Conservation (phyloP, 2,329 filamentous ascomycete species). For the Diaporthe australafricana region DNA sequence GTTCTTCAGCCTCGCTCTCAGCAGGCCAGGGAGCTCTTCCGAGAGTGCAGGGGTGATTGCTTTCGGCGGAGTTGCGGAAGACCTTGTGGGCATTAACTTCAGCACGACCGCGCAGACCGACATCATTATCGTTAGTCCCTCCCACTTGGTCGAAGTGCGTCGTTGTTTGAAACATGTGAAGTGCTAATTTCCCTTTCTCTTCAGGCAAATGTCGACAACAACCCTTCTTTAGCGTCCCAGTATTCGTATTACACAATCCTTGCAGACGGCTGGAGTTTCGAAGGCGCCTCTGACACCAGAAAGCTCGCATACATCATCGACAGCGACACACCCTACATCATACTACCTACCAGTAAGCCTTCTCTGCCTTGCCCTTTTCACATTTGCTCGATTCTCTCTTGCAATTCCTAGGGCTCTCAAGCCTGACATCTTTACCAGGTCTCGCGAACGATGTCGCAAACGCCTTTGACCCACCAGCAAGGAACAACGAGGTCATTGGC, state of each 20-base stretch:
- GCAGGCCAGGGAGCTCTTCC: constrained; percentile 53
- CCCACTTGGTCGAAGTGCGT: no score
- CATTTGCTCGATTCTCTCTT: constrained; percentile 8
- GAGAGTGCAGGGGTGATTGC: constrained; percentile 53
- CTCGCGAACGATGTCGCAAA: constrained; percentile 60
- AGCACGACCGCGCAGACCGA: constrained; percentile 50
- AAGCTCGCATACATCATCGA: constrained; percentile 64
- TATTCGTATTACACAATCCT: constrained; percentile 67
- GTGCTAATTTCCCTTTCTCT: constrained; percentile 20
- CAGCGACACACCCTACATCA: constrained; percentile 63
- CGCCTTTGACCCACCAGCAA: constrained; percentile 58
- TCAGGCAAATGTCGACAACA: constrained; percentile 56
- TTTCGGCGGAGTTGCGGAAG: constrained; percentile 59
- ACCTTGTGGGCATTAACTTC: constrained; percentile 45
- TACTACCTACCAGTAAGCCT: constrained; percentile 60
- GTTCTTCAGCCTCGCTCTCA: constrained; percentile 60
- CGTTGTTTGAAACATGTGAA: no score
- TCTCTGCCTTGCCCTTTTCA: background rate
- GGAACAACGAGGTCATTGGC: constrained; percentile 59
- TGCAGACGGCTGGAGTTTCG: constrained; percentile 60
- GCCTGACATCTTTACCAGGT: constrained; percentile 44
- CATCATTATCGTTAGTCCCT: constrained; percentile 57
- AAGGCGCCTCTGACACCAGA: constrained; percentile 52
- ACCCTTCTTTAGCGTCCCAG: constrained; percentile 52
- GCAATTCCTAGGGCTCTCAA: background rate